Base-by-base conservation (phyloP, 192 early-diverging fungal genomes). In the Gryganskiella cystojenkinii region DNA sequence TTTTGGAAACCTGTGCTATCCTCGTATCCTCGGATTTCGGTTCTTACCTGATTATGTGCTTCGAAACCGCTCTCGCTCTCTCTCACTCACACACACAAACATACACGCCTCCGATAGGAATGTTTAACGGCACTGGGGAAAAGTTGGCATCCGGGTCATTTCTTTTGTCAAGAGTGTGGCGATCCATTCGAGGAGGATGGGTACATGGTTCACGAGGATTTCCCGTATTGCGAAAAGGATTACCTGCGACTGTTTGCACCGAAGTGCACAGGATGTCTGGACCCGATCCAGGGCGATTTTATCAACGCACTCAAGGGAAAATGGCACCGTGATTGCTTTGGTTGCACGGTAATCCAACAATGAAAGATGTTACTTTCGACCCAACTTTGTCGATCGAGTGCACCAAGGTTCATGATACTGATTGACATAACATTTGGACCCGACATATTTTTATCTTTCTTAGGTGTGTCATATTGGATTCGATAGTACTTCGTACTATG, bases 241-340 rank as follows among this genome's bases (percentile, higher is more conserved):
- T 89, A 84, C 50, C 25, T 80, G 4, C 62, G 61, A 40, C 63
- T 76, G 37, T 89, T 87, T 84, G 81, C 81, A 14, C 76, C 76
- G 0, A 85, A 81, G 52, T 89, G 87, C 47, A 70, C 80, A 51
- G 85, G 82, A 17, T 89, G 87, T 44, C 63, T 58, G 25, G 78
- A 84, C 42, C 69, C 70, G 17, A 86, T 89, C 33, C 81, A 70
- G 6, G 85, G 85, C 3, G 84, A 83, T 43, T 84, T 85, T 65
- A 55, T 82, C 9, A 82, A 56, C 44, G 87, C 87, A 2, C 49
- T 89, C 14, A 84, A 80, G 27, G 84, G 84, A 19, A 81, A 82
- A 47, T 89, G 87, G 87, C 87, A 89, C 49, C 81, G 81, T 25
- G 78, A 84, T 25, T 89, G 87, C 63, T 89, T 89, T 72, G 84